phyloP scores from a whole-genome alignment of 2,329 filamentous ascomycete species.

The Aspergillus sp. region DNA sequence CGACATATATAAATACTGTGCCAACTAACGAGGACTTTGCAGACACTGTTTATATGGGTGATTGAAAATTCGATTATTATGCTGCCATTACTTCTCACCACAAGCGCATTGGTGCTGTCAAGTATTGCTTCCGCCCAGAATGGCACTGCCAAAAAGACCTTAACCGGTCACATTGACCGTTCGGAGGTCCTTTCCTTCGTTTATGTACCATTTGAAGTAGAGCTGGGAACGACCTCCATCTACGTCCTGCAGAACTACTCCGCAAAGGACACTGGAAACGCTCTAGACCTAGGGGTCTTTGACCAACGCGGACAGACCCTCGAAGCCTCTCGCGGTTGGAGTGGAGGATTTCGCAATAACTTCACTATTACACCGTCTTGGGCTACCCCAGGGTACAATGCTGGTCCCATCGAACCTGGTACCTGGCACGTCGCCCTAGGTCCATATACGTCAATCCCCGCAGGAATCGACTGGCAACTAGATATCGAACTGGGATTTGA shows the following conservation, averaged over 20 bases:
- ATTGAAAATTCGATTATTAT: not conserved
- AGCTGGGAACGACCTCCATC: not conserved
- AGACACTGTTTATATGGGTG: not conserved
- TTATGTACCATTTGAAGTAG: slow-evolving; percentile 11
- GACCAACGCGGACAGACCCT: not conserved
- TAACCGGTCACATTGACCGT: slow-evolving; percentile 13
- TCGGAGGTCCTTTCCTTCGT: slow-evolving; percentile 22
- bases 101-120: not conserved
- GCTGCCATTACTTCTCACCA: not conserved
- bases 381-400: not conserved
- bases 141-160: slow-evolving; percentile 10
- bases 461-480: not conserved
- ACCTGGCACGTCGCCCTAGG: not conserved
- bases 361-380: not conserved
- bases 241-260: not conserved
- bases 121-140: not conserved
- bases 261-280: not conserved
- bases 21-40: not conserved
- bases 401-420: not conserved
- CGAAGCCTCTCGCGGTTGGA: not conserved
- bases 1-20: not conserved
- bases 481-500: not conserved
- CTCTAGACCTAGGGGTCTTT: not conserved
- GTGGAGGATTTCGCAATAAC: not conserved
- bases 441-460: not conserved